Percentiles rank a stretch among this genome's conserved stretches.
Evolutionary conservation across 2,329 filamentous ascomycete species (phyloP).

Genomic region (Monilinia fructigena): DNA sequence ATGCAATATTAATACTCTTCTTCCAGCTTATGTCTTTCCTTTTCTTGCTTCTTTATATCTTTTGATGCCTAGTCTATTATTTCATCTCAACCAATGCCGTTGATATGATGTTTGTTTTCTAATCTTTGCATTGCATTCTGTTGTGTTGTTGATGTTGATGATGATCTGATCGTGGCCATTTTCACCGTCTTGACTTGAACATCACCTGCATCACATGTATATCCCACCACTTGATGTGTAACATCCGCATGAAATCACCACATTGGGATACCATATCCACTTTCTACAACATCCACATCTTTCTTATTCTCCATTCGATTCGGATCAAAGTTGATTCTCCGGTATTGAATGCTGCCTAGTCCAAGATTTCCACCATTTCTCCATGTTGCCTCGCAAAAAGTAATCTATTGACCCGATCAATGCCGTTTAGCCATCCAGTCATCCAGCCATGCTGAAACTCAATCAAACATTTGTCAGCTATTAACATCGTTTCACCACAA

Average conservation of each 20-base stretch:
- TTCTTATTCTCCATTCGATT: too few species aligned
- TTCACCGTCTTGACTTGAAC: neutral
- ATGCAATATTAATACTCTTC: neutral
- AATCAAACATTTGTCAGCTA: too few species aligned
- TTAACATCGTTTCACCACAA: neutral
- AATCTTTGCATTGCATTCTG: neutral
- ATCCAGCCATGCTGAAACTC: conserved; percentile 3
- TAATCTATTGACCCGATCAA: neutral
- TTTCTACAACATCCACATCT: too few species aligned
- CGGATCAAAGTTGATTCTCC: neutral
- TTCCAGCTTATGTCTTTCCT: neutral
- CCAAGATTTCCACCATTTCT: neutral
- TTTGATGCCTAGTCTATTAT: neutral
- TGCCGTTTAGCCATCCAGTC: neutral
- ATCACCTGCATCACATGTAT: neutral
- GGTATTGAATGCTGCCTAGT: conserved; percentile 1
- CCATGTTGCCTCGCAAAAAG: neutral
- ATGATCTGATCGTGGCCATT: neutral
- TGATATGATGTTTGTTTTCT: neutral
- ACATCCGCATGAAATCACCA: neutral
- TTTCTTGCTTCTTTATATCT: neutral
- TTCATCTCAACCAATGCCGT: neutral
- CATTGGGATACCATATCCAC: neutral
- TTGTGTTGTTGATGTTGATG: neutral
- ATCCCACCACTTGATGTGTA: neutral